Conservation (phyloP, 1,284 basidiomycete species). For the Mycosarcoma mackinlayi region DNA sequence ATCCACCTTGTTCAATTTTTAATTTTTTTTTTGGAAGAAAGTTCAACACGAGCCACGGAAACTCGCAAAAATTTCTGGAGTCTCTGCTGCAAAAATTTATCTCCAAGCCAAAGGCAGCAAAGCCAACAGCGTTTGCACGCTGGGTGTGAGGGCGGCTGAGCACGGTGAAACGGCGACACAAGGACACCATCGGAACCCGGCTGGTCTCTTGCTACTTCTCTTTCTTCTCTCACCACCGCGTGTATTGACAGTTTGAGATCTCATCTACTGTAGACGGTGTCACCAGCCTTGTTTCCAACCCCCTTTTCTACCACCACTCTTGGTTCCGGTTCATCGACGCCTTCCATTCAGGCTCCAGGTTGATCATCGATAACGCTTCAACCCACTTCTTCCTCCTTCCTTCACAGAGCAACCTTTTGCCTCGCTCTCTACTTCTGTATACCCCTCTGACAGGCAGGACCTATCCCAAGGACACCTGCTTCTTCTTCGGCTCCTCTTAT, state of each 20-base stretch:
- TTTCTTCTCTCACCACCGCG: conserved; percentile 13
- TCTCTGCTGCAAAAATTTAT: not conserved
- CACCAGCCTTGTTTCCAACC: not conserved
- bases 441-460: conserved; percentile 4
- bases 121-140: not conserved
- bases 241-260: conserved; percentile 21
- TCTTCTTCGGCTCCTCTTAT: not conserved
- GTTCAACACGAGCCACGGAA: conserved; percentile 7
- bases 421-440: too few relatives aligned
- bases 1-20: conserved; percentile 1
- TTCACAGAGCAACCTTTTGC: too few relatives aligned
- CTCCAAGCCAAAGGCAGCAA: too few relatives aligned
- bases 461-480: not conserved
- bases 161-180: not conserved
- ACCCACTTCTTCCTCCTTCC: not conserved
- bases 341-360: conserved; percentile 5
- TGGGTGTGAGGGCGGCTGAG: not conserved
- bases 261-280: conserved; percentile 2
- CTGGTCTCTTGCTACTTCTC: conserved; percentile 1
- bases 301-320: conserved; percentile 32
- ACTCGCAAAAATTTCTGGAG: conserved; percentile 7
- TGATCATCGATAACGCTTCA: conserved; percentile 15
- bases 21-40: conserved; percentile 8
- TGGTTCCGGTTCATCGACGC: conserved; percentile 11
- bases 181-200: not conserved